Evolutionary conservation across 2,329 filamentous ascomycete species (phyloP).

Genomic region (Talaromyces atroroseus): DNA sequence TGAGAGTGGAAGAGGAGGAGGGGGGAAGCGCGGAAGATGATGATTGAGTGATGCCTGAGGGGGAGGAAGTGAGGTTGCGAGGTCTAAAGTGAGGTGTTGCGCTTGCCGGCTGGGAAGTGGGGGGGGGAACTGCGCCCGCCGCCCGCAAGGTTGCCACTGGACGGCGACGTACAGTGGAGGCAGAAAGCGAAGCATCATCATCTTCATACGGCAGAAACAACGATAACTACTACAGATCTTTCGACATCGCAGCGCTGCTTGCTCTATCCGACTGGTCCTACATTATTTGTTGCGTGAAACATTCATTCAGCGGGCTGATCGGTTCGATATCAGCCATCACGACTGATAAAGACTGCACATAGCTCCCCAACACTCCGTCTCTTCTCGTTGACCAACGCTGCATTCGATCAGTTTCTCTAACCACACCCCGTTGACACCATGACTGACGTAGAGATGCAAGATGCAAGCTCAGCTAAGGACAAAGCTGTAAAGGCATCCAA

Average conservation of each 20-base stretch:
- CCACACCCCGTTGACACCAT: constrained; percentile 45
- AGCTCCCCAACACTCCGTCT: neutral
- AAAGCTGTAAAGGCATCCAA: constrained; percentile 51
- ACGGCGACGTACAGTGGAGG: neutral
- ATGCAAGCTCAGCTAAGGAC: constrained; percentile 55
- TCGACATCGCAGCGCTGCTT: neutral
- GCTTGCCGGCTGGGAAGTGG: constrained; percentile 7
- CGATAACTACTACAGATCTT: neutral
- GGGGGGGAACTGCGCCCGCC: neutral
- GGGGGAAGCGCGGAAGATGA: neutral
- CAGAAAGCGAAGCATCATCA: neutral
- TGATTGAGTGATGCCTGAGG: neutral
- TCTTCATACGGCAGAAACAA: neutral
- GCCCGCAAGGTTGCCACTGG: constrained; percentile 12
- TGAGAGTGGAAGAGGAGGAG: neutral
- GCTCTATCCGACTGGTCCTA: neutral
- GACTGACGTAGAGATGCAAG: constrained; percentile 96
- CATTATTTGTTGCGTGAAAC: neutral
- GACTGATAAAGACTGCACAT: no score
- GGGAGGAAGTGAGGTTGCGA: neutral
- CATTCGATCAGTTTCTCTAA: neutral
- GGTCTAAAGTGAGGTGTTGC: constrained; percentile 4
- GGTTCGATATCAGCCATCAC: neutral
- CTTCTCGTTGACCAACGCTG: neutral
- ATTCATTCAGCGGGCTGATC: neutral